A percentile compares a stretch with the other conserved stretches of the same genome.
phyloP scores from a whole-genome alignment of 164 flowering plant species.

The Protea cynaroides region DNA sequence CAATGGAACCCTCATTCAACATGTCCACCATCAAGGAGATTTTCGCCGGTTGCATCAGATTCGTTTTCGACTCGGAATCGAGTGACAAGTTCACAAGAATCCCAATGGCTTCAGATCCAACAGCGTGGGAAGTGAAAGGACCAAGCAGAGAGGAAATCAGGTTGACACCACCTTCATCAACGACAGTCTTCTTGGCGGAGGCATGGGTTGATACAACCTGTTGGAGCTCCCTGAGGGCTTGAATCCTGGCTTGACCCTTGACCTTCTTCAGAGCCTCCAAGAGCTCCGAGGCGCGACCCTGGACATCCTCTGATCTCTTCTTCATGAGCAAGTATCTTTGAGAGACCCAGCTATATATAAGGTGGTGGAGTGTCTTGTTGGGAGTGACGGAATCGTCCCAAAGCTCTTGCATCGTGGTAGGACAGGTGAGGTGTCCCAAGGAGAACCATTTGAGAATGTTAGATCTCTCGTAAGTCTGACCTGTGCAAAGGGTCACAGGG shows the following conservation, averaged over 20 bases:
- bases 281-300: constrained; percentile 68
- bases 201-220: constrained; percentile 47
- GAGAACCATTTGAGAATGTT: constrained; percentile 75
- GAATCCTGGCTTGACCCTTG: constrained; percentile 78
- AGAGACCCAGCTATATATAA: constrained; percentile 61
- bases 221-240: constrained; percentile 64
- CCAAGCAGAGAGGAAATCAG: constrained; percentile 61
- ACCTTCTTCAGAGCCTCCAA: constrained; percentile 63
- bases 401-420: constrained; percentile 67
- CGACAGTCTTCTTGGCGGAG: constrained; percentile 57
- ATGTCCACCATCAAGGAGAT: constrained; percentile 75
- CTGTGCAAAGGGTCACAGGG: constrained; percentile 72
- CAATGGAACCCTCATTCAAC: constrained; percentile 78
- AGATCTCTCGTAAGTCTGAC: constrained; percentile 69
- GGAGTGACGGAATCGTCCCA: constrained; percentile 58
- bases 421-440: constrained; percentile 59
- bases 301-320: constrained; percentile 80
- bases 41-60: constrained; percentile 73
- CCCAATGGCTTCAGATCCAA: constrained; percentile 74
- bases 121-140: constrained; percentile 82
- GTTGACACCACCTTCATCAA: constrained; percentile 60
- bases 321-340: constrained; percentile 65
- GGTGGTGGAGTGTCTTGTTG: constrained; percentile 45
- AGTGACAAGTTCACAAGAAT: constrained; percentile 67
- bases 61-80: constrained; percentile 51